Conservation (phyloP, 257 asterid genomes). For the Echium plantagineum region DNA sequence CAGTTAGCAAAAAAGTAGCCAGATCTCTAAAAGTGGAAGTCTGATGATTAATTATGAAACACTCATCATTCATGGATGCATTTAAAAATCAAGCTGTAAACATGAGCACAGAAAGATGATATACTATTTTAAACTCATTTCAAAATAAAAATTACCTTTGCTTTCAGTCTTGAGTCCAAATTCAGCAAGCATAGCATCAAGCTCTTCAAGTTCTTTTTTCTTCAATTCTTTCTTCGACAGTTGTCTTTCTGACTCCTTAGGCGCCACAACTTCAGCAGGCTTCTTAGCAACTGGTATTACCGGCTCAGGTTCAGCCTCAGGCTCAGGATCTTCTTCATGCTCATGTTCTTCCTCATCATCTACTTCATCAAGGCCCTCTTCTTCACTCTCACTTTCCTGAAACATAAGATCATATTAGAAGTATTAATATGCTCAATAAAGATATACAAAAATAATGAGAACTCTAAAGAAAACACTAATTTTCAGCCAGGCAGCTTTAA, state of each 20-base stretch:
- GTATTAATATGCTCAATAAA: background rate
- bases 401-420: constrained; percentile 2
- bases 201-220: constrained; percentile 95
- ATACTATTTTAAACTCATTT: background rate
- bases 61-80: background rate
- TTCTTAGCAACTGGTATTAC: constrained; percentile 29
- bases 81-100: background rate
- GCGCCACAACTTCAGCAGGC: constrained; percentile 43
- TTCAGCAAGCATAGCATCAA: constrained; percentile 88
- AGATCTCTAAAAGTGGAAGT: no score
- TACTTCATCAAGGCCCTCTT: constrained; percentile 29
- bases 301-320: constrained; percentile 25
- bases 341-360: constrained; percentile 70
- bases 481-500: background rate
- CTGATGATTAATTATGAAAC: no score
- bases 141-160: constrained; percentile 31
- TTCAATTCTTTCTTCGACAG: constrained; percentile 86
- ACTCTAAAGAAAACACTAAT: background rate
- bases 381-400: constrained; percentile 42
- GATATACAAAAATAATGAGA: background rate
- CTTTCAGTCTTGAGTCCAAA: constrained; percentile 45
- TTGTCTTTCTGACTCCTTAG: constrained; percentile 80
- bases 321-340: constrained; percentile 54
- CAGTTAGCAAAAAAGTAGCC: no score
- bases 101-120: background rate